These are phyloP conservation scores for Chaetomium strumarium DNA, from an alignment of 2,329 filamentous ascomycete species.

Conservation along the genomic window DNA sequence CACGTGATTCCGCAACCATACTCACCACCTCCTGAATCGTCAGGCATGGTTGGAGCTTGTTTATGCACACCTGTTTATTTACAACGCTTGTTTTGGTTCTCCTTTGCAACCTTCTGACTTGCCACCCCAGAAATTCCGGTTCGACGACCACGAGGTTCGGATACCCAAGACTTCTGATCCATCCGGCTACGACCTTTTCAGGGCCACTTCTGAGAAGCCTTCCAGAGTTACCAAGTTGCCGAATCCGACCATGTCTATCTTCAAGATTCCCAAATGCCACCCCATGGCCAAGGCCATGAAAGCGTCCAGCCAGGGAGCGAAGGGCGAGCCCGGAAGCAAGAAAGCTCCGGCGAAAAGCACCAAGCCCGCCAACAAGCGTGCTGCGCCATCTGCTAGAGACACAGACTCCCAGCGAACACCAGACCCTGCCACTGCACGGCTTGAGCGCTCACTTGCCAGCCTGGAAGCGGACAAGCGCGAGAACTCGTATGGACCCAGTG, in stretches of 20 bases:
- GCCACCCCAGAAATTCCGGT: constrained; percentile 44
- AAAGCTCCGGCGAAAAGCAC: constrained; percentile 12
- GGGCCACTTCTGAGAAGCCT: constrained; percentile 45
- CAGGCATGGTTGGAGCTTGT: background rate
- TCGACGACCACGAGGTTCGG: constrained; percentile 36
- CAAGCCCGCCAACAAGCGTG: constrained; percentile 5
- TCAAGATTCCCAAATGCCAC: constrained; percentile 35
- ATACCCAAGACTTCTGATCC: constrained; percentile 37
- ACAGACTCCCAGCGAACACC: constrained; percentile 10
- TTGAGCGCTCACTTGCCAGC: constrained; percentile 41
- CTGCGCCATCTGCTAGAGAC: constrained; percentile 10
- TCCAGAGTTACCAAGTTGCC: constrained; percentile 44
- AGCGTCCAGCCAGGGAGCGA: constrained; percentile 23
- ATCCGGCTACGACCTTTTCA: constrained; percentile 51
- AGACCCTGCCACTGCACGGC: constrained; percentile 35
- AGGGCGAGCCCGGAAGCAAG: constrained; percentile 7
- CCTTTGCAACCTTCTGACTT: constrained; percentile 3
- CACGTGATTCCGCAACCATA: background rate
- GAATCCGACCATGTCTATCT: constrained; percentile 45
- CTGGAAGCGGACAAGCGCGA: constrained; percentile 40
- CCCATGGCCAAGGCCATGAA: constrained; percentile 30
- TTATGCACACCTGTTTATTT: background rate
- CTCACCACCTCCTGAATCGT: too few relatives aligned
- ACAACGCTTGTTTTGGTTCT: background rate
- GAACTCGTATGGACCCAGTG: constrained; percentile 36